Conservation (phyloP, 2,329 filamentous ascomycete genomes). For the Cercospora berteroae region DNA sequence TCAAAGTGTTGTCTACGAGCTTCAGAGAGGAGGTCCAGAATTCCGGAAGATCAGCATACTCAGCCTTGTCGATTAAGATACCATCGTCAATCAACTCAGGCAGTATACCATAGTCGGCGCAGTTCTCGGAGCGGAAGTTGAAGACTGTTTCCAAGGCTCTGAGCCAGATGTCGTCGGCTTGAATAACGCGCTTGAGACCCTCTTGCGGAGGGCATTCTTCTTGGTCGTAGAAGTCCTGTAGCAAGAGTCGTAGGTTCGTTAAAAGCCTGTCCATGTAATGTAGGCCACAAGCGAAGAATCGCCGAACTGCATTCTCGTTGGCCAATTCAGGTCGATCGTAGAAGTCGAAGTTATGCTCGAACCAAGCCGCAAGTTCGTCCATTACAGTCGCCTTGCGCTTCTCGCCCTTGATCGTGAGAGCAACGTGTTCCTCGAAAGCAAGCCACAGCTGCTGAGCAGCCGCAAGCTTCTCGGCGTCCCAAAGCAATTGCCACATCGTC, state of each 20-base stretch:
- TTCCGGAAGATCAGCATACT: slow-evolving; percentile 65
- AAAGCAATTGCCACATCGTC: slow-evolving; percentile 78
- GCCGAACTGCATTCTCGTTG: slow-evolving; percentile 76
- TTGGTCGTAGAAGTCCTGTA: slow-evolving; percentile 16
- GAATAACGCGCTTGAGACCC: slow-evolving; percentile 50
- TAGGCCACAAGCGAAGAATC: slow-evolving; percentile 67
- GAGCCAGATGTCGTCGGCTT: slow-evolving; percentile 74
- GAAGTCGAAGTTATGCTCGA: slow-evolving; percentile 74
- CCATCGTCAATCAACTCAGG: slow-evolving; percentile 58
- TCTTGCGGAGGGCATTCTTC: slow-evolving; percentile 39
- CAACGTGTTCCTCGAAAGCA: slow-evolving; percentile 68
- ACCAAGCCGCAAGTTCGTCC: slow-evolving; percentile 69
- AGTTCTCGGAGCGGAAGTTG: slow-evolving; percentile 69
- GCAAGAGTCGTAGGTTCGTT: slow-evolving; percentile 27
- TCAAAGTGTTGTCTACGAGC: slow-evolving; percentile 41
- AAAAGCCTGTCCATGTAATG: slow-evolving; percentile 32
- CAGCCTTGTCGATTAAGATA: slow-evolving; percentile 52
- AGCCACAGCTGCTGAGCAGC: slow-evolving; percentile 79
- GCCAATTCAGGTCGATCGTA: slow-evolving; percentile 61
- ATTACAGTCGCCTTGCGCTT: slow-evolving; percentile 68
- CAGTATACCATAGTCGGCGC: slow-evolving; percentile 69
- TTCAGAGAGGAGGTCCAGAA: slow-evolving; percentile 77
- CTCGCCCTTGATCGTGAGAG: slow-evolving; percentile 40
- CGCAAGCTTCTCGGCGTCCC: slow-evolving; percentile 85
- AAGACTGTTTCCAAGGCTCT: slow-evolving; percentile 62